phyloP scores from a whole-genome alignment of 495 filamentous ascomycete genomes.

The Penicillium macrosclerotiorum region DNA sequence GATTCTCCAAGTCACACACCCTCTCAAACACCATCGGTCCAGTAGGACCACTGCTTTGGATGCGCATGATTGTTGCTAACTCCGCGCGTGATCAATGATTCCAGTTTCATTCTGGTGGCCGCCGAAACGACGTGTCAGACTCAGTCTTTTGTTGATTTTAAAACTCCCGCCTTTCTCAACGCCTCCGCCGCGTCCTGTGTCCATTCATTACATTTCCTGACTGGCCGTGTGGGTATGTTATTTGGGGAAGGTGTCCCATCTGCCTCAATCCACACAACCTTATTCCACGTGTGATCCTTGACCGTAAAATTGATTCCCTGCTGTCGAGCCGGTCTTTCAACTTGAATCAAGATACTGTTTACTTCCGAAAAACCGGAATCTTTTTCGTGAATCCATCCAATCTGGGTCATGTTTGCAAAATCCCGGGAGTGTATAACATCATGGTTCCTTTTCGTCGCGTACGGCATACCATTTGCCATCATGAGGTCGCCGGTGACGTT shows the following conservation, averaged over 20 bases:
- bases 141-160: too few relatives aligned
- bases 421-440: not conserved
- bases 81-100: too few relatives aligned
- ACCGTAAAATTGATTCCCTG: constrained; percentile 6
- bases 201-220: constrained; percentile 20
- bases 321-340: constrained; percentile 6
- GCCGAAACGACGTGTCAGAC: constrained; percentile 2
- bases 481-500: constrained; percentile 5
- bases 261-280: constrained; percentile 15
- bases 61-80: too few relatives aligned
- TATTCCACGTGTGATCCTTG: constrained; percentile 3
- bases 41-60: too few relatives aligned
- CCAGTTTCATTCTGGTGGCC: too few relatives aligned
- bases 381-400: constrained; percentile 1
- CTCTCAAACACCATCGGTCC: not conserved
- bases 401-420: not conserved
- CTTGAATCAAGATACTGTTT: not conserved
- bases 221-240: constrained; percentile 8
- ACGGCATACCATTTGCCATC: not conserved
- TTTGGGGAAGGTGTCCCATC: constrained; percentile 13
- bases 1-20: too few relatives aligned
- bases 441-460: not conserved
- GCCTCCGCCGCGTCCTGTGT: constrained; percentile 12
- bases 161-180: constrained; percentile 7
- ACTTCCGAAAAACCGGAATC: not conserved